Base-by-base conservation (phyloP, 1,139 yeast genomes). In the Magnusiomyces fungicola region DNA sequence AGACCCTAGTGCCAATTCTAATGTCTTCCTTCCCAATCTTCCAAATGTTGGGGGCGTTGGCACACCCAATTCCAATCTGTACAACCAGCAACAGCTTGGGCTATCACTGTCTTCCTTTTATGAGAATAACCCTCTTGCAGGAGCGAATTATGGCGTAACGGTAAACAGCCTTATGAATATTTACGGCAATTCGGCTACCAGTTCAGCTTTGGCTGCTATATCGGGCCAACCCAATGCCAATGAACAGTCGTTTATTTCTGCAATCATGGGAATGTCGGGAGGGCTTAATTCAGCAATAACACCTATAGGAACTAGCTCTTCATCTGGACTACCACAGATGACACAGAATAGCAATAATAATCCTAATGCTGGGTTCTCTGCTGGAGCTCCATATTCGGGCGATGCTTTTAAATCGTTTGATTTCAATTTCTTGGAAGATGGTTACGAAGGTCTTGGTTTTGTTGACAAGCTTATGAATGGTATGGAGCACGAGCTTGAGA, bases 391-490 rank as follows among this genome's bases (percentile, higher is more conserved):
- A n/a, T n/a, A n/a, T n/a, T n/a, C n/a, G n/a, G n/a, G n/a, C n/a
- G 25, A 21, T 14, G 16, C 24, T 21, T 6, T 38, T 38, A 14
- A 16, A 43, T 63, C 61, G 27, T 56, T 62, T 54, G 62, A 61
- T 33, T 61, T 63, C 50, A 67, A 64, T 49, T 85, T 86, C 60
- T 71, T 80, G 49, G 79, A 76, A 58, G 81, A 82, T 57, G 75
- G 74, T 46, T 71, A 76, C 36, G 80, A 85, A 36, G 95, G 96
- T 19, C 71, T 87, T 49, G 95, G 86, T 53, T 87, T 87, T 58
- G 96, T 86, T 33, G 95, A 85, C 41, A 94, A 94, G 2, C 83
- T 94, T 81, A 84, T 95, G 7, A 90, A 84, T 62, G 83, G 84
- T 75, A 78, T 87, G 48, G 95, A 86, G 62, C 86, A 81, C 45